phyloP scores from a whole-genome alignment of 1,139 yeast genomes.

The Yamadazyma songkhlaensis region DNA sequence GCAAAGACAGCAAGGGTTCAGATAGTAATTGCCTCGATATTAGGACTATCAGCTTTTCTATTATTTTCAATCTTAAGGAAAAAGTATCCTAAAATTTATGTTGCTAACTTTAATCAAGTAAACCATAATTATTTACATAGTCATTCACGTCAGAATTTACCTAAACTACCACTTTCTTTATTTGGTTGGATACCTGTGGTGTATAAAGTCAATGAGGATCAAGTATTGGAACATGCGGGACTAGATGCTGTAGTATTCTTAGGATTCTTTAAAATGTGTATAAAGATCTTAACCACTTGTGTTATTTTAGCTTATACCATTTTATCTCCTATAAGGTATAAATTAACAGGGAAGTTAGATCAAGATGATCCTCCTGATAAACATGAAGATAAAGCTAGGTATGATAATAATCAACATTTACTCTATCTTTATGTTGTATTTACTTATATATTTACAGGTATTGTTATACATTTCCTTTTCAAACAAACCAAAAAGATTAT shows the following conservation, averaged over 20 bases:
- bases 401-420: constrained; percentile 19
- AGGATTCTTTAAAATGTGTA: constrained; percentile 73
- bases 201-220: constrained; percentile 64
- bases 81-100: constrained; percentile 70
- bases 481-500: constrained; percentile 37
- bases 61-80: constrained; percentile 63
- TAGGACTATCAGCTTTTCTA: constrained; percentile 65
- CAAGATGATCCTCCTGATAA: constrained; percentile 47
- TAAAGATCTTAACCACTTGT: constrained; percentile 56
- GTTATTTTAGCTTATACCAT: constrained; percentile 62
- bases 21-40: constrained; percentile 54
- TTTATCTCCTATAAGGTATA: constrained; percentile 72
- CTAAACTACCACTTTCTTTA: constrained; percentile 42
- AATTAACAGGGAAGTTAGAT: constrained; percentile 68
- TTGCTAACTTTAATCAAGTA: constrained; percentile 48
- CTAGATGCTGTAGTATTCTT: constrained; percentile 88
- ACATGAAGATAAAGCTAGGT: constrained; percentile 17
- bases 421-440: constrained; percentile 42
- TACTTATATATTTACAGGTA: constrained; percentile 40
- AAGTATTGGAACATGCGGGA: constrained; percentile 86
- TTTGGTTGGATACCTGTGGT: constrained; percentile 81
- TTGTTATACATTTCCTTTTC: constrained; percentile 33
- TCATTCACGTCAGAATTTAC: constrained; percentile 37
- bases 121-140: constrained; percentile 45
- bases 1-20: constrained; percentile 50